These are phyloP conservation scores for Exophiala spinifera DNA, from an alignment of 2,329 filamentous ascomycete genomes.

Conservation along the genomic window DNA sequence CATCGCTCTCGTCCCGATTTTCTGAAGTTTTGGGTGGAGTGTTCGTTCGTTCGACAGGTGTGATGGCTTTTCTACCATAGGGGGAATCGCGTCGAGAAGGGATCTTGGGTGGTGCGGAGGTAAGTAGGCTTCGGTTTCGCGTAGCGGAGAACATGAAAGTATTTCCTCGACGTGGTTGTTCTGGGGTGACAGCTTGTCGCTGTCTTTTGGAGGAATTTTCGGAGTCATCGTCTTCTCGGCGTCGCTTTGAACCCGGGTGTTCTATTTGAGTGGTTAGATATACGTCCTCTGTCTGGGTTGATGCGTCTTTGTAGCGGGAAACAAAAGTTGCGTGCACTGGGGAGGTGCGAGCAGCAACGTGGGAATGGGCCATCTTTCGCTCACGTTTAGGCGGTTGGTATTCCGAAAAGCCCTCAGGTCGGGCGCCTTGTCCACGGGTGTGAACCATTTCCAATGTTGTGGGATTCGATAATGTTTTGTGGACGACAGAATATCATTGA, in stretches of 20 bases:
- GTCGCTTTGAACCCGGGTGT: conserved; percentile 15
- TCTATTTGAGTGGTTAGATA: conserved; percentile 16
- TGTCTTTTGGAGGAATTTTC: conserved; percentile 14
- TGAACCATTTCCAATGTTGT: conserved; percentile 14
- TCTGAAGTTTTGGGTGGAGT: not conserved
- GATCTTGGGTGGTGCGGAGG: conserved; percentile 17
- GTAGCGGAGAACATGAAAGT: conserved; percentile 20
- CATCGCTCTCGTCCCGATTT: not conserved
- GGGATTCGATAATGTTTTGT: not conserved
- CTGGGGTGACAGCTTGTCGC: conserved; percentile 12
- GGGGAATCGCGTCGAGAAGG: conserved; percentile 14
- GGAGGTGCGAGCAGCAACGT: not conserved
- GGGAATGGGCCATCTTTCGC: conserved; percentile 9
- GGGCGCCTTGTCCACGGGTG: conserved; percentile 22
- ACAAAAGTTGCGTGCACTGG: not conserved
- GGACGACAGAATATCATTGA: not conserved
- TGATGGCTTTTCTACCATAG: conserved; percentile 8
- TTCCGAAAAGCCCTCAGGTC: conserved; percentile 21
- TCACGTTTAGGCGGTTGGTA: conserved; percentile 22
- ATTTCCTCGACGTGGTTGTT: conserved; percentile 1
- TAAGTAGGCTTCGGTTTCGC: conserved; percentile 21
- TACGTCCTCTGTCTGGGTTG: conserved; percentile 12
- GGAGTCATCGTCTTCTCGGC: conserved; percentile 12
- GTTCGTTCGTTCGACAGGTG: conserved; percentile 9
- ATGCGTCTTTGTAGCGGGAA: conserved; percentile 7